These are phyloP conservation scores for Neltuma alba DNA, from an alignment of 306 rosid species.

Conservation along the genomic window DNA sequence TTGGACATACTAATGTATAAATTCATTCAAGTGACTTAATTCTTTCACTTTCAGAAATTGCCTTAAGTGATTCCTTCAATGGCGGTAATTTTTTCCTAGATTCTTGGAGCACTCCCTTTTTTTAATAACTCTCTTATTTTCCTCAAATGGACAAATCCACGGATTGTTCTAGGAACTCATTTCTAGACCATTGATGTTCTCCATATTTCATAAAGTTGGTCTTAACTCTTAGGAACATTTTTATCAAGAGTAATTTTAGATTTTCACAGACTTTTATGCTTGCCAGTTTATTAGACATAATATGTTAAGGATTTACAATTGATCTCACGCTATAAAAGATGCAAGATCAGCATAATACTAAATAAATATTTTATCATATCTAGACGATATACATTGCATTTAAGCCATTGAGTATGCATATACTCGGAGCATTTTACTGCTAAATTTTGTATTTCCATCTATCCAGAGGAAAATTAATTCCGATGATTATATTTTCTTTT, in stretches of 20 bases:
- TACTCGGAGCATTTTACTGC: constrained; percentile 32
- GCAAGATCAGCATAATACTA: constrained; percentile 9
- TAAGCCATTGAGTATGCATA: constrained; percentile 21
- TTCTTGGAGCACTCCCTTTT: not conserved
- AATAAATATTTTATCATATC: not conserved
- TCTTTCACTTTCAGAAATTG: not conserved
- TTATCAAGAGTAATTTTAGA: not conserved
- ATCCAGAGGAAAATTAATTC: not conserved
- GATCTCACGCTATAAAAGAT: not conserved
- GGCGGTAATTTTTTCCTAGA: not conserved
- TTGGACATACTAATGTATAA: too few relatives aligned
- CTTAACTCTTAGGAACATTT: not conserved
- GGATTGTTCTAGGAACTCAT: constrained; percentile 15
- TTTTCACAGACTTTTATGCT: constrained; percentile 16
- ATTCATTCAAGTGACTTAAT: not conserved
- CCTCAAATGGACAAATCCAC: not conserved
- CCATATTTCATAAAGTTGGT: not conserved
- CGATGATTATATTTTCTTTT: not conserved
- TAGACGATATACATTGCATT: constrained; percentile 2
- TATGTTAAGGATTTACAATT: not conserved
- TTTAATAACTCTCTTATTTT: not conserved
- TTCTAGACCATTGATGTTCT: constrained; percentile 16
- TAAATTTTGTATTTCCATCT: not conserved
- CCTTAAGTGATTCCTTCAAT: not conserved
- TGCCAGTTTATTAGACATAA: not conserved